Percentiles rank a stretch among this genome's conserved stretches.
phyloP scores from a whole-genome alignment of 495 filamentous ascomycete species.

The Hapsidospora chrysogenum region DNA sequence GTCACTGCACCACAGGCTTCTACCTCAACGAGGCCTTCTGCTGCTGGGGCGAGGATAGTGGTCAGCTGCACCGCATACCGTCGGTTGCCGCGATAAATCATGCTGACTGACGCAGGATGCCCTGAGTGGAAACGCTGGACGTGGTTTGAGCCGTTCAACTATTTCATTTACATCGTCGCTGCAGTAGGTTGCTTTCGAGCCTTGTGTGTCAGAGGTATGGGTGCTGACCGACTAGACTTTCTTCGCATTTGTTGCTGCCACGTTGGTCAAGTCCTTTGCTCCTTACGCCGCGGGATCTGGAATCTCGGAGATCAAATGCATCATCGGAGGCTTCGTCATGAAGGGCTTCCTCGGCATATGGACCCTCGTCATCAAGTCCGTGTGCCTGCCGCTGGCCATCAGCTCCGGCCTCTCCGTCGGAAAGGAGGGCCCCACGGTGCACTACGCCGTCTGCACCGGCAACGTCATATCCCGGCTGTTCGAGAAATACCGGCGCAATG shows the following conservation, averaged over 20 bases:
- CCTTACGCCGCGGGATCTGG: slow-evolving; percentile 95
- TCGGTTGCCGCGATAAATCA: neutral
- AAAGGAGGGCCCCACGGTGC: slow-evolving; percentile 94
- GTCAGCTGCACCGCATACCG: slow-evolving; percentile 19
- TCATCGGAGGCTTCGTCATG: slow-evolving; percentile 99
- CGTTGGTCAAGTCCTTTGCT: slow-evolving; percentile 80
- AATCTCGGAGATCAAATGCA: slow-evolving; percentile 98
- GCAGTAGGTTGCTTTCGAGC: slow-evolving; percentile 39
- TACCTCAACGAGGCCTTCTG: slow-evolving; percentile 98
- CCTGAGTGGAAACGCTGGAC: slow-evolving; percentile 86
- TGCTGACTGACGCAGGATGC: slow-evolving; percentile 42
- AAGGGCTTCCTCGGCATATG: slow-evolving; percentile 90
- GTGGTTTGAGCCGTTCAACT: slow-evolving; percentile 59
- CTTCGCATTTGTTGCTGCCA: slow-evolving; percentile 70
- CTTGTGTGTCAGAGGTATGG: no score
- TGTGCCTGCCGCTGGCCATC: slow-evolving; percentile 81
- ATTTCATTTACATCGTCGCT: slow-evolving; percentile 76
- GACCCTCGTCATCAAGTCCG: slow-evolving; percentile 88
- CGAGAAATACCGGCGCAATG: slow-evolving; percentile 82
- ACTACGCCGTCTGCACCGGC: slow-evolving; percentile 94
- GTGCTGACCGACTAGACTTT: slow-evolving; percentile 39
- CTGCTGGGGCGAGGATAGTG: slow-evolving; percentile 90
- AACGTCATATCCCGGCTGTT: slow-evolving; percentile 94
- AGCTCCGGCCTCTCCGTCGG: slow-evolving; percentile 90
- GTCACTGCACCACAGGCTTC: slow-evolving; percentile 86